Evolutionary conservation across 495 filamentous ascomycete genomes (phyloP), one percentile per base, ranked within the genome.

Genomic region (Aspergillus sparsus): DNA sequence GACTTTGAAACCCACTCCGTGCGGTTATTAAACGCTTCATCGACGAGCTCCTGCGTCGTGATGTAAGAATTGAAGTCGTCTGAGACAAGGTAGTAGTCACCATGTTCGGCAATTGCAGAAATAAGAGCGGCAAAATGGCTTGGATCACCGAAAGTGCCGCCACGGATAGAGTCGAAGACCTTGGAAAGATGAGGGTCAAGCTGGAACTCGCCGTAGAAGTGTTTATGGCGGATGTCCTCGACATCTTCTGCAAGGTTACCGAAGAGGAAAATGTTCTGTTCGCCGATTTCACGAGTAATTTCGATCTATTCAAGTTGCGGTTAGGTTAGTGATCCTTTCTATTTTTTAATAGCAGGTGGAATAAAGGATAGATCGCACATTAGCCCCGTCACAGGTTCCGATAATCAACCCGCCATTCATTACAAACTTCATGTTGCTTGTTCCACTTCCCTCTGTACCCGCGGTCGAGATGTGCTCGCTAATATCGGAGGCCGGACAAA

Each of bases 381-480:
- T 98, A 57, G 94, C 94, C 68, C 94, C 94, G 67, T 98, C 94
- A 71, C 92, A 97, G 39, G 94, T 98, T 69, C 94, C 94, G 57
- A 98, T 98, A 62, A 98, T 95, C 57, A 98, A 77, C 44, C 94
- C 94, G 58, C 94, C 94, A 67, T 98, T 98, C 65, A 98, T 80
- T 11, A 97, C 93, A 68, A 98, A 98, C 72, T 98, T 98, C 94
- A 98, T 98, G 84, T 98, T 98, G 56, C 82, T 85, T 0, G 82
- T 87, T 15, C 80, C 81, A 57, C 77, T 84, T 11, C 81, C 85
- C 55, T 98, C 94, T 2, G 94, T 98, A 32, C 94, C 94, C 15
- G 94, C 94, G 35, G 94, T 98, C 3, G 94, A 98, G 73, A 98
- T 98, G 71, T 98, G 94, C 79, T 98, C 94, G 74, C 91, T 96